Evolutionary conservation across 2,329 filamentous ascomycete genomes (phyloP).

Genomic region (Scedosporium apiospermum): DNA sequence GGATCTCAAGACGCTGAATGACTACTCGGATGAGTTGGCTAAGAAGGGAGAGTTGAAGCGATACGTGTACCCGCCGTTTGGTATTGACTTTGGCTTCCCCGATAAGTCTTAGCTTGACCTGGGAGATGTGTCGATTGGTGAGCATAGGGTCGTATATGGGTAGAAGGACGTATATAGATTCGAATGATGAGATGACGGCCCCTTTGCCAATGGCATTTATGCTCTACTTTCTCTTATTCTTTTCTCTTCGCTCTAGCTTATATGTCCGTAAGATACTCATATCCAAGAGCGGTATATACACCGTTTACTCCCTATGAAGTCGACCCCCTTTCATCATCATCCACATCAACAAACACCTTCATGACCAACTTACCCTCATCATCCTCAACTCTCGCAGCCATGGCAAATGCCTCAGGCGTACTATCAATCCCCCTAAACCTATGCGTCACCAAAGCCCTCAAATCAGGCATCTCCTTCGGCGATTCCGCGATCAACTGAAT

Average conservation of each 20-base stretch:
- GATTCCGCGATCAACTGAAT: slow-evolving; percentile 40
- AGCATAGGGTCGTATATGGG: background rate
- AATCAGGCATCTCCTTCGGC: slow-evolving; percentile 46
- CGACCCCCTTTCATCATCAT: background rate
- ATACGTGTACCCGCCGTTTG: slow-evolving; percentile 62
- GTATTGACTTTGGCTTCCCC: slow-evolving; percentile 62
- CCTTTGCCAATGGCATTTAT: no score
- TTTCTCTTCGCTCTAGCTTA: no score
- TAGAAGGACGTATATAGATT: background rate
- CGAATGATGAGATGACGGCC: background rate
- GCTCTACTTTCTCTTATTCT: no score
- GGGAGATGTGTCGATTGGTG: background rate
- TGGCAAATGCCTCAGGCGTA: slow-evolving; percentile 59
- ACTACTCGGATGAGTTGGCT: slow-evolving; percentile 41
- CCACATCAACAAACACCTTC: slow-evolving; percentile 58
- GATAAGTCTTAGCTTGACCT: slow-evolving; percentile 38
- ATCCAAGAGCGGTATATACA: no score
- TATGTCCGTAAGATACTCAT: no score
- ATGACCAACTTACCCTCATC: slow-evolving; percentile 60
- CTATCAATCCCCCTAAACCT: slow-evolving; percentile 53
- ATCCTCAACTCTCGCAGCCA: slow-evolving; percentile 63
- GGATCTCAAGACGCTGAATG: slow-evolving; percentile 46
- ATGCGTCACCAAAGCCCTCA: slow-evolving; percentile 63
- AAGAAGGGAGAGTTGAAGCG: slow-evolving; percentile 44
- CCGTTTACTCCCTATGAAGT: no score